A percentile compares a stretch with the other conserved stretches of the same genome.
These are phyloP conservation scores for Solanum rostratum DNA, from an alignment of 257 asterid genomes.

Conservation along the genomic window DNA sequence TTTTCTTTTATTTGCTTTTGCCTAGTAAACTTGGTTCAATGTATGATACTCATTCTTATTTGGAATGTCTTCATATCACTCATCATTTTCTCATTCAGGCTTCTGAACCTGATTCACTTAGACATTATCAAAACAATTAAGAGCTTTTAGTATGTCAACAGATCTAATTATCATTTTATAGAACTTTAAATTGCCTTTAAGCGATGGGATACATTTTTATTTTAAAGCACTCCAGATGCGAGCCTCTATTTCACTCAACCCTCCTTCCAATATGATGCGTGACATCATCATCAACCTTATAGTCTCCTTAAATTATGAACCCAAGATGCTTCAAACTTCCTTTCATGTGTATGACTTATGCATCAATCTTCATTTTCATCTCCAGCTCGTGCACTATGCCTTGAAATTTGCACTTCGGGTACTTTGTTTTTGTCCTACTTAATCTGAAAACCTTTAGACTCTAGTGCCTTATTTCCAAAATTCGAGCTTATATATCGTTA, in stretches of 20 bases:
- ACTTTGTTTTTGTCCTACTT: not conserved
- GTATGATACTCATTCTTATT: too few relatives aligned
- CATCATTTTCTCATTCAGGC: too few relatives aligned
- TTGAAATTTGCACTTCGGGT: not conserved
- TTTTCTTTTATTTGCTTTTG: too few relatives aligned
- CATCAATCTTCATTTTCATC: not conserved
- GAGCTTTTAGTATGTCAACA: too few relatives aligned
- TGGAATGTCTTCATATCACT: too few relatives aligned
- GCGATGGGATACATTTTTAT: not conserved
- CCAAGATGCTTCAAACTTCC: not conserved
- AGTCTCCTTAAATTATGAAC: not conserved
- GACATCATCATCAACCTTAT: not conserved
- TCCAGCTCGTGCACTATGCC: not conserved
- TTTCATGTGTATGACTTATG: not conserved
- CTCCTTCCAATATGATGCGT: not conserved
- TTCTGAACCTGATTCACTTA: too few relatives aligned
- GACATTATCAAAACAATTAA: too few relatives aligned
- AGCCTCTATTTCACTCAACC: not conserved
- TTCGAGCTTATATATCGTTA: not conserved
- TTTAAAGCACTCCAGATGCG: too few relatives aligned
- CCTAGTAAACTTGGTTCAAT: too few relatives aligned
- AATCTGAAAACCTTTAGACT: not conserved
- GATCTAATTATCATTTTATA: too few relatives aligned
- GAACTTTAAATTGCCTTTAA: too few relatives aligned
- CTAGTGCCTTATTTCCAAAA: not conserved